Evolutionary conservation across 208 protist genomes (phyloP).

Genomic region (Leishmania tarentolae): DNA sequence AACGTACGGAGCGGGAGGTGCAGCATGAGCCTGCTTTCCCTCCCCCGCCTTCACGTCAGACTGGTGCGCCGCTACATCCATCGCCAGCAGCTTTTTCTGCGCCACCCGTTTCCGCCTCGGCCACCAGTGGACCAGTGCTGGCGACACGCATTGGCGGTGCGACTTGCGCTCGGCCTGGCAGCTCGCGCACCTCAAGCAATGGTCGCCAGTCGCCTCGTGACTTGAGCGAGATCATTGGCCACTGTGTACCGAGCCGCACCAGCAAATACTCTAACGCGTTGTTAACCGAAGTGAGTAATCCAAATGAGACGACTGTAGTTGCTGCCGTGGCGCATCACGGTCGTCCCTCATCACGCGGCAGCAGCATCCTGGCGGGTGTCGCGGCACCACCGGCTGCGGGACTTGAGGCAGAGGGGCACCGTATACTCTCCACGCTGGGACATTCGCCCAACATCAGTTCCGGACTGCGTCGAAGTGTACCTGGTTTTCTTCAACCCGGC

Average conservation of each 20-base stretch:
- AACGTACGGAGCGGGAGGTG: neutral
- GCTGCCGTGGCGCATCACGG: neutral
- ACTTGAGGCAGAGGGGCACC: neutral
- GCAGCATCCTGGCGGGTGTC: conserved; percentile 7
- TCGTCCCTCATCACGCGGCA: conserved; percentile 9
- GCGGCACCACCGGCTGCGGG: neutral
- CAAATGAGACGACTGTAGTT: neutral
- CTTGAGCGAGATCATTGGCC: neutral
- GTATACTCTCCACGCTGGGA: neutral
- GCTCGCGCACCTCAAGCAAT: conserved; percentile 28
- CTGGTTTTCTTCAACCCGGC: conserved; percentile 19
- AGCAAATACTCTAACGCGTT: neutral
- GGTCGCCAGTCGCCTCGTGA: conserved; percentile 8
- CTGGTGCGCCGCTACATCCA: neutral
- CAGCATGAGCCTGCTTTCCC: neutral
- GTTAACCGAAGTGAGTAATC: neutral
- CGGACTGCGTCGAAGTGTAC: conserved; percentile 9
- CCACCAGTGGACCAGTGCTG: neutral
- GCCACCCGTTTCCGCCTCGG: neutral
- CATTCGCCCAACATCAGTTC: neutral
- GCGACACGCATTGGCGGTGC: conserved; percentile 25
- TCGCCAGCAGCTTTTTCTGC: neutral
- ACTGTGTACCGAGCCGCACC: neutral
- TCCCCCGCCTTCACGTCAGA: neutral
- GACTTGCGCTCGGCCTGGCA: neutral